These are phyloP conservation scores for Globisporangium lucens DNA, from an alignment of 352 stramenopile genomes.

Conservation along the genomic window DNA sequence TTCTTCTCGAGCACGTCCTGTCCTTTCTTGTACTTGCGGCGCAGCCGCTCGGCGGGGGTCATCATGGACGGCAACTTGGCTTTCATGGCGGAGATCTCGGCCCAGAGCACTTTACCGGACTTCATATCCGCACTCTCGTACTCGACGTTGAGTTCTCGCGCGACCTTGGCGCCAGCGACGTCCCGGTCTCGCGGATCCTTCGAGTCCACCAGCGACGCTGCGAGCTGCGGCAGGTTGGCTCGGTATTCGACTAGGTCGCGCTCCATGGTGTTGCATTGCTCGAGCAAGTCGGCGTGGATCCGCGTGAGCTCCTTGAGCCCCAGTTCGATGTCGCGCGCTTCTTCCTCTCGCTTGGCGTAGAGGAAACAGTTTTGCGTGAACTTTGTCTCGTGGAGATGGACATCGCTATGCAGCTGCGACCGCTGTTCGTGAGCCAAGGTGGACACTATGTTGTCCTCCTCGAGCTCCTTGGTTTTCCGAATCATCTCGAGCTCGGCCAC, in stretches of 20 bases:
- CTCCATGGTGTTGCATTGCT: constrained; percentile 64
- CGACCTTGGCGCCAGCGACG: constrained; percentile 48
- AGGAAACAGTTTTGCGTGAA: constrained; percentile 74
- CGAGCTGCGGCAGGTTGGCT: constrained; percentile 44
- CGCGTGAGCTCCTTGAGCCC: constrained; percentile 61
- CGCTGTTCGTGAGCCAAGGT: constrained; percentile 37
- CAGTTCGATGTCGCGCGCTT: constrained; percentile 63
- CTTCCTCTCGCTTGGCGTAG: constrained; percentile 66
- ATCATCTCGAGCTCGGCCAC: constrained; percentile 54
- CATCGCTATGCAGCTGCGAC: constrained; percentile 33
- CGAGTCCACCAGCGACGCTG: constrained; percentile 35
- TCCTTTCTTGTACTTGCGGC: constrained; percentile 81
- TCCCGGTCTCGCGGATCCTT: constrained; percentile 27
- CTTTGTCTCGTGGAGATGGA: constrained; percentile 29
- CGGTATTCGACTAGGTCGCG: constrained; percentile 48
- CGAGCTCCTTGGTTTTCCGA: constrained; percentile 37
- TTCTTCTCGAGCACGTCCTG: constrained; percentile 57
- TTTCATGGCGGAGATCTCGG: constrained; percentile 71
- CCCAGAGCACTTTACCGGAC: constrained; percentile 64
- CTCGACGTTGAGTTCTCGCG: constrained; percentile 55
- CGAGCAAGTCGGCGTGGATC: constrained; percentile 59
- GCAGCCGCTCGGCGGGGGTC: constrained; percentile 61
- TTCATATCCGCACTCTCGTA: constrained; percentile 50
- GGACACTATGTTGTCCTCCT: constrained; percentile 41
- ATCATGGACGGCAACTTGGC: constrained; percentile 76